Evolutionary conservation across 805 yeast species (phyloP).

Genomic region (Wickerhamiella kazuoi): DNA sequence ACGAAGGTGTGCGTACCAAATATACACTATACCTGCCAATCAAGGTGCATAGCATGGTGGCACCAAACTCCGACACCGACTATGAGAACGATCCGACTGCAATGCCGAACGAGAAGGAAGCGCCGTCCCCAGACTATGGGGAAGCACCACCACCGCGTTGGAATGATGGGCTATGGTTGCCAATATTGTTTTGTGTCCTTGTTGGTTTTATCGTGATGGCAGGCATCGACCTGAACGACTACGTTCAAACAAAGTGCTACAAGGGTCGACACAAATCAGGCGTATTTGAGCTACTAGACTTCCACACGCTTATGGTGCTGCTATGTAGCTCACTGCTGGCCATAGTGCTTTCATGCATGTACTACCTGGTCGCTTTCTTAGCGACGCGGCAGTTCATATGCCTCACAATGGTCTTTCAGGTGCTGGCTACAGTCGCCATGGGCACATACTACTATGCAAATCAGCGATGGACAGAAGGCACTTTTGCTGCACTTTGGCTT

Average conservation of each 20-base stretch:
- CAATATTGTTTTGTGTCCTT: constrained; percentile 24
- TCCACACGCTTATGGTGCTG: constrained; percentile 58
- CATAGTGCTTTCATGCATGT: constrained; percentile 36
- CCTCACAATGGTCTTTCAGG: constrained; percentile 48
- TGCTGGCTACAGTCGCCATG: constrained; percentile 54
- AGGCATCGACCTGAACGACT: constrained; percentile 47
- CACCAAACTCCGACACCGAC: no score
- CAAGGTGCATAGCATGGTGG: neutral
- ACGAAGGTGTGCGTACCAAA: neutral
- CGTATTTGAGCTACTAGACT: constrained; percentile 34
- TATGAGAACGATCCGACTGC: no score
- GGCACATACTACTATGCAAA: constrained; percentile 54
- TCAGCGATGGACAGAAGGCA: constrained; percentile 62
- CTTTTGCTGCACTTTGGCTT: constrained; percentile 53
- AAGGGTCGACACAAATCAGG: constrained; percentile 50
- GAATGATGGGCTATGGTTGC: constrained; percentile 12
- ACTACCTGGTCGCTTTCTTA: constrained; percentile 43
- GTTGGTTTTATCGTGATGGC: constrained; percentile 59
- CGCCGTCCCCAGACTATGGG: no score
- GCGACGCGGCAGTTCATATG: constrained; percentile 52
- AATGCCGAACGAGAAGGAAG: no score
- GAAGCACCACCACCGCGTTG: constrained; percentile 2
- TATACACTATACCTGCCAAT: neutral
- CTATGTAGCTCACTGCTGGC: constrained; percentile 46
- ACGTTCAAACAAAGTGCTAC: constrained; percentile 34